phyloP scores from a whole-genome alignment of 176 grass and related monocot genomes.

The Eremochloa ophiuroides region DNA sequence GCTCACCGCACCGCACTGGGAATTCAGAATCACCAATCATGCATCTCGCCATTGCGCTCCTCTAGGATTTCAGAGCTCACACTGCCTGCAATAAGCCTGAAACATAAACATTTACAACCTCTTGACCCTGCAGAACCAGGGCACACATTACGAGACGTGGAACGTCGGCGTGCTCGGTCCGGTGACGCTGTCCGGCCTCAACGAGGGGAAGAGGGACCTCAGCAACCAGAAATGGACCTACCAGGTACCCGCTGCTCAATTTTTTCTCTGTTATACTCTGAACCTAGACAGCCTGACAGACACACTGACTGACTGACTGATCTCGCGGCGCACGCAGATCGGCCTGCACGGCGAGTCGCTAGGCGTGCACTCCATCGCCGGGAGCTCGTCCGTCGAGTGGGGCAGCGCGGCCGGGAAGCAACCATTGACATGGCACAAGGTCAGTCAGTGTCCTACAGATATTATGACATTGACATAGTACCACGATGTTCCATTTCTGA shows the following conservation, averaged over 20 bases:
- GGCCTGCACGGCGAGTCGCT: constrained; percentile 72
- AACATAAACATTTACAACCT: too few relatives aligned
- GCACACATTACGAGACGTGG: constrained; percentile 77
- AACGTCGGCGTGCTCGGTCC: constrained; percentile 94
- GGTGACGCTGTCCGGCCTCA: constrained; percentile 68
- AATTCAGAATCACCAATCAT: neutral
- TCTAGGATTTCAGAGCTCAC: neutral
- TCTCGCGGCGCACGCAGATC: constrained; percentile 28
- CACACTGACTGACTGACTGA: neutral
- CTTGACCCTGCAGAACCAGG: constrained; percentile 54
- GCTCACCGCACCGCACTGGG: neutral
- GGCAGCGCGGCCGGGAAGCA: constrained; percentile 34
- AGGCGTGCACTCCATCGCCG: constrained; percentile 44
- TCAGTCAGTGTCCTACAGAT: constrained; percentile 42
- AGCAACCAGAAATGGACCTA: constrained; percentile 87
- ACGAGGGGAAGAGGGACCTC: constrained; percentile 79
- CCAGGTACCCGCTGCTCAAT: constrained; percentile 41
- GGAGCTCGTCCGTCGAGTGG: constrained; percentile 88
- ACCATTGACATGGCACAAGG: constrained; percentile 94
- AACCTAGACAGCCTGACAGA: neutral
- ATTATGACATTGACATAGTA: too few relatives aligned
- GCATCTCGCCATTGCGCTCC: neutral
- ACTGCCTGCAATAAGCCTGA: neutral
- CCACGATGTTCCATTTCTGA: too few relatives aligned
- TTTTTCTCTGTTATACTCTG: neutral